Conservation (phyloP, 495 filamentous ascomycete genomes). For the Aspergillus sclerotioniger region DNA sequence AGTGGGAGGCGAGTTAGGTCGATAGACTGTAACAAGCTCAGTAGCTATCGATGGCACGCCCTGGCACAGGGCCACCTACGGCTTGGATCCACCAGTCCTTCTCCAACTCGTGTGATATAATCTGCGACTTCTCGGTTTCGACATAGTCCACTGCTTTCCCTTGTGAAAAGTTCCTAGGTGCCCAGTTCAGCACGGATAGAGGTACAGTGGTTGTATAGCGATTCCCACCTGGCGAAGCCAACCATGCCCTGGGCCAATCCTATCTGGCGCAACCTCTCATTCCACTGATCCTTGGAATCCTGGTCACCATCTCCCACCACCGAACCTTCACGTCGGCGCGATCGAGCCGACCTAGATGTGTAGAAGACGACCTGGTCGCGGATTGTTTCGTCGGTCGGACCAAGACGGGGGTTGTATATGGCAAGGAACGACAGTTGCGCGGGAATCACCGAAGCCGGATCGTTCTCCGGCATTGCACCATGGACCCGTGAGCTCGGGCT, state of each 20-base stretch:
- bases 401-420: conserved; percentile 93
- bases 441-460: conserved; percentile 54
- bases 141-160: conserved; percentile 75
- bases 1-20: conserved; percentile 62
- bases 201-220: conserved; percentile 12
- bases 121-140: conserved; percentile 84
- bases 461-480: conserved; percentile 43
- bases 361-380: conserved; percentile 91
- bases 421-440: conserved; percentile 85
- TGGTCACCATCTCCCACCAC: conserved; percentile 54
- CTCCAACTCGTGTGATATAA: conserved; percentile 81
- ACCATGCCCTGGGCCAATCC: conserved; percentile 98
- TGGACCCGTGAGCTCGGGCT: conserved; percentile 16
- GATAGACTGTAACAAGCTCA: conserved; percentile 56
- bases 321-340: conserved; percentile 34
- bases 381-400: conserved; percentile 81
- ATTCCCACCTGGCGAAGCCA: conserved; percentile 71
- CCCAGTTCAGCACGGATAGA: conserved; percentile 6
- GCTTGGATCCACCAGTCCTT: conserved; percentile 94
- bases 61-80: conserved; percentile 44
- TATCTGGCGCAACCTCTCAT: conserved; percentile 85
- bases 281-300: conserved; percentile 59
- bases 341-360: conserved; percentile 50
- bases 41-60: conserved; percentile 16
- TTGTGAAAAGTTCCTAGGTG: conserved; percentile 68